phyloP scores from a whole-genome alignment of 2,329 filamentous ascomycete species.

The Colletotrichum truncatum region DNA sequence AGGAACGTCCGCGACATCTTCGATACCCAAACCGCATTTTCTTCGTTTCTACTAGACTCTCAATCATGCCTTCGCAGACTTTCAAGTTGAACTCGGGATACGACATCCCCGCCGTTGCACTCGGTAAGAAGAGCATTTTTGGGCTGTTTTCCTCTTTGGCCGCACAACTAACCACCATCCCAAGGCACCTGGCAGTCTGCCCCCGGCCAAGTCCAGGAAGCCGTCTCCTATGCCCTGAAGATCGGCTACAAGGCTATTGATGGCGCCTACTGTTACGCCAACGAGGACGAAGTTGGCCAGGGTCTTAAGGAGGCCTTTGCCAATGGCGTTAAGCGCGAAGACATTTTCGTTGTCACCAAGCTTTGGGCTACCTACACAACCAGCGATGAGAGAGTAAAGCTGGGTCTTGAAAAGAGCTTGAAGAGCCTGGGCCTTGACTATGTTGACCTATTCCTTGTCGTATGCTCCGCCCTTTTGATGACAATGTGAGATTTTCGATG shows the following conservation, averaged over 20 bases:
- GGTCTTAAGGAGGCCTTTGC: slow-evolving; percentile 79
- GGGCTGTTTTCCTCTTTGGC: no score
- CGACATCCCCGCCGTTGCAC: slow-evolving; percentile 70
- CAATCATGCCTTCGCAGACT: slow-evolving; percentile 60
- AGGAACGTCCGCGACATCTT: neutral
- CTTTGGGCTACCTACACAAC: slow-evolving; percentile 84
- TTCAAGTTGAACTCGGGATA: slow-evolving; percentile 73
- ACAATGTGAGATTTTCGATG: neutral
- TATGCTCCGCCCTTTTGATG: slow-evolving; percentile 37
- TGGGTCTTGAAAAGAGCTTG: slow-evolving; percentile 77
- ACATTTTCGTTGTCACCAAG: slow-evolving; percentile 87
- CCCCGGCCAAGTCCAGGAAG: slow-evolving; percentile 65
- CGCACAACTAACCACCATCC: no score
- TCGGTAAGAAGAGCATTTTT: slow-evolving; percentile 54
- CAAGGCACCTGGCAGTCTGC: slow-evolving; percentile 72
- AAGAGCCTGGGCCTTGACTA: slow-evolving; percentile 80
- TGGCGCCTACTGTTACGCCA: slow-evolving; percentile 80
- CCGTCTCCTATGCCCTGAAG: slow-evolving; percentile 67
- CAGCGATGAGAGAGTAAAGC: slow-evolving; percentile 61
- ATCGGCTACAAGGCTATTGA: slow-evolving; percentile 71
- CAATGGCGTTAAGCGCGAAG: slow-evolving; percentile 76
- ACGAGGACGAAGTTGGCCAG: slow-evolving; percentile 84
- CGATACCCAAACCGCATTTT: neutral
- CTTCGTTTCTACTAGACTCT: no score
- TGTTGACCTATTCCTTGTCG: slow-evolving; percentile 80